A percentile compares a stretch with the other conserved stretches of the same genome.
These are phyloP conservation scores for Xerocomellus dryophilus DNA, from an alignment of 768 basidiomycete genomes.

Conservation along the genomic window DNA sequence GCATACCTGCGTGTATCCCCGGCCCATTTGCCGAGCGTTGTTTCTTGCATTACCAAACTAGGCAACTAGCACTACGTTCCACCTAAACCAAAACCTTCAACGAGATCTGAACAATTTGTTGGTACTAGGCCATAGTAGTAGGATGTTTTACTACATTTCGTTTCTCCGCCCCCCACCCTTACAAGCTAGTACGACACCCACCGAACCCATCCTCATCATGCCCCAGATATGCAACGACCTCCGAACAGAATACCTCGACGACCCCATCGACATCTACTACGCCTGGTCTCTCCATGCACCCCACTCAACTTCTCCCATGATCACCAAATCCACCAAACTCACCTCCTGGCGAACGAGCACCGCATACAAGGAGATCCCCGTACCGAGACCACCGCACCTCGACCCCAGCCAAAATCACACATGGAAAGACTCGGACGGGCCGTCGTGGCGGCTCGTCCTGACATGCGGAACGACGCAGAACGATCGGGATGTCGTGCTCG, in stretches of 20 bases:
- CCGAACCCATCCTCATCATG: slow-evolving; percentile 52
- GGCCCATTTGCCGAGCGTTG: not conserved
- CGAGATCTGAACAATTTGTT: too few relatives aligned
- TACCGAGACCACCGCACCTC: slow-evolving; percentile 58
- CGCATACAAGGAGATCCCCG: slow-evolving; percentile 72
- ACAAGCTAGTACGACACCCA: slow-evolving; percentile 40
- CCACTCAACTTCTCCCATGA: slow-evolving; percentile 15
- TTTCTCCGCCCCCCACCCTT: slow-evolving; percentile 84
- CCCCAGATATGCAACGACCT: slow-evolving; percentile 90
- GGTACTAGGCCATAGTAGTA: not conserved
- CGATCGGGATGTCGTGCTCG: slow-evolving; percentile 42
- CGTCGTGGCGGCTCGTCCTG: slow-evolving; percentile 62
- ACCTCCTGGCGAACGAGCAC: slow-evolving; percentile 68
- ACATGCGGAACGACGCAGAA: slow-evolving; percentile 33
- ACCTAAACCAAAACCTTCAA: too few relatives aligned
- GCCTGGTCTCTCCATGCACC: slow-evolving; percentile 48
- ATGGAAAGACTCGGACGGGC: slow-evolving; percentile 38
- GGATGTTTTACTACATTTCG: slow-evolving; percentile 86
- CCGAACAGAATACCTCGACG: slow-evolving; percentile 67
- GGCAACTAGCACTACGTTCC: too few relatives aligned
- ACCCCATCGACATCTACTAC: slow-evolving; percentile 63
- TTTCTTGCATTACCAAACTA: not conserved
- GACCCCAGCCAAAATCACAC: not conserved
- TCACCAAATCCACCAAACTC: slow-evolving; percentile 54
- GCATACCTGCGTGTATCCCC: slow-evolving; percentile 12